These are phyloP conservation scores for Leccinellum rugosiceps DNA, from an alignment of 768 basidiomycete genomes.

Conservation along the genomic window DNA sequence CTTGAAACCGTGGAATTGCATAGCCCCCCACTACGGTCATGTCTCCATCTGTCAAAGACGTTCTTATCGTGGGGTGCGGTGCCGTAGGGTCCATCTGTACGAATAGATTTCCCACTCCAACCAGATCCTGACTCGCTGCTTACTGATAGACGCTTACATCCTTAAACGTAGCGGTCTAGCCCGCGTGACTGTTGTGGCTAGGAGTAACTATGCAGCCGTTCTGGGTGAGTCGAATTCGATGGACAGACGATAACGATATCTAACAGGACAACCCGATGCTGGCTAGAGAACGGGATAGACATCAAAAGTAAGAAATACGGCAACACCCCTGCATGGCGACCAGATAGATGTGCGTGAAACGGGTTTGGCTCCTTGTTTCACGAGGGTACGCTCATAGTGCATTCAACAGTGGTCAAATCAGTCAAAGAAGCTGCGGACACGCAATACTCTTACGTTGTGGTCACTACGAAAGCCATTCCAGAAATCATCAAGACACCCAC, in stretches of 20 bases:
- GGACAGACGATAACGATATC: not conserved
- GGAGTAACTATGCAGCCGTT: slow-evolving; percentile 62
- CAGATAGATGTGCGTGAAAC: slow-evolving; percentile 49
- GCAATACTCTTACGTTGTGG: slow-evolving; percentile 60
- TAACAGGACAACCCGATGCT: not conserved
- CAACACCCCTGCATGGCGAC: slow-evolving; percentile 53
- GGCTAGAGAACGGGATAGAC: slow-evolving; percentile 48
- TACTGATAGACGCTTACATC: slow-evolving; percentile 49
- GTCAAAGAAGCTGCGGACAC: slow-evolving; percentile 59
- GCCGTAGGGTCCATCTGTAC: slow-evolving; percentile 64
- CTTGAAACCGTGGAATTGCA: not conserved
- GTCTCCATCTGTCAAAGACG: slow-evolving; percentile 37
- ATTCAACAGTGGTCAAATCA: slow-evolving; percentile 50
- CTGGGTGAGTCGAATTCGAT: slow-evolving; percentile 34
- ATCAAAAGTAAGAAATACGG: slow-evolving; percentile 63
- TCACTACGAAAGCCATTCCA: slow-evolving; percentile 71
- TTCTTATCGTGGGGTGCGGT: slow-evolving; percentile 62
- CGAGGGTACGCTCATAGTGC: not conserved
- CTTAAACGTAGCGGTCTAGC: slow-evolving; percentile 55
- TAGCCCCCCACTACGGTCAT: not conserved
- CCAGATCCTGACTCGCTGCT: not conserved
- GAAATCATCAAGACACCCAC: slow-evolving; percentile 56
- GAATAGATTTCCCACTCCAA: not conserved
- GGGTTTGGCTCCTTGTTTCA: not conserved
- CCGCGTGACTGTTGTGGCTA: slow-evolving; percentile 67